These are phyloP conservation scores for Saprolegnia diclina DNA, from an alignment of 352 stramenopile species.

Conservation along the genomic window DNA sequence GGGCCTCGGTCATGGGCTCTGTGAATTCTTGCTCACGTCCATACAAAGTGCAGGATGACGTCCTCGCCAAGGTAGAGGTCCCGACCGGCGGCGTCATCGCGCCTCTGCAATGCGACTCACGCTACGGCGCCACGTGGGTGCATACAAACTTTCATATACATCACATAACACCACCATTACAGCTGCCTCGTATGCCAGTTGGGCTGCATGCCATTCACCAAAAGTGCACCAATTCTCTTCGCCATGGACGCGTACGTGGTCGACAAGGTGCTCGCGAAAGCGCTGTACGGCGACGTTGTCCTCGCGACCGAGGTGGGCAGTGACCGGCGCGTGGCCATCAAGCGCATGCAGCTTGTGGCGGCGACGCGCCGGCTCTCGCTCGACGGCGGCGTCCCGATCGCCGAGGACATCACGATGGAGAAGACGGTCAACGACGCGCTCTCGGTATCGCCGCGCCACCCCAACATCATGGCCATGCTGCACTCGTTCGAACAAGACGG, in stretches of 20 bases:
- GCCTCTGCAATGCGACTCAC: background rate
- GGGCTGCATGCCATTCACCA: background rate
- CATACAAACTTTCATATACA: background rate
- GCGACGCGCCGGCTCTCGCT: slow-evolving; percentile 18
- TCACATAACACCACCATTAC: background rate
- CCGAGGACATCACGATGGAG: slow-evolving; percentile 24
- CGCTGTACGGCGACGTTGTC: slow-evolving; percentile 27
- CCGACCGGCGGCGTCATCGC: background rate
- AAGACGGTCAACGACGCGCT: slow-evolving; percentile 15
- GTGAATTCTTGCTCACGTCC: too few species aligned
- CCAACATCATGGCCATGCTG: slow-evolving; percentile 22
- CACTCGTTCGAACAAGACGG: slow-evolving; percentile 29
- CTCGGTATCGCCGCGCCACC: background rate
- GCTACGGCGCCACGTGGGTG: background rate
- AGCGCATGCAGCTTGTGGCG: slow-evolving; percentile 22
- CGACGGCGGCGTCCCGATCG: slow-evolving; percentile 18
- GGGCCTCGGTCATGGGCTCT: too few species aligned
- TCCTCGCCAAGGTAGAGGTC: background rate
- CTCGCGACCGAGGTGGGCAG: slow-evolving; percentile 14
- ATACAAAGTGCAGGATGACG: too few species aligned
- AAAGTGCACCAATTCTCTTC: too few species aligned
- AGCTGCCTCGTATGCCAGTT: background rate
- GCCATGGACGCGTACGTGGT: slow-evolving; percentile 14
- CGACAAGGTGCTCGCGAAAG: slow-evolving; percentile 19
- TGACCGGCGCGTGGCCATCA: slow-evolving; percentile 21